Evolutionary conservation across 2,329 filamentous ascomycete genomes (phyloP).

Genomic region (Phyllosticta citribraziliensis): DNA sequence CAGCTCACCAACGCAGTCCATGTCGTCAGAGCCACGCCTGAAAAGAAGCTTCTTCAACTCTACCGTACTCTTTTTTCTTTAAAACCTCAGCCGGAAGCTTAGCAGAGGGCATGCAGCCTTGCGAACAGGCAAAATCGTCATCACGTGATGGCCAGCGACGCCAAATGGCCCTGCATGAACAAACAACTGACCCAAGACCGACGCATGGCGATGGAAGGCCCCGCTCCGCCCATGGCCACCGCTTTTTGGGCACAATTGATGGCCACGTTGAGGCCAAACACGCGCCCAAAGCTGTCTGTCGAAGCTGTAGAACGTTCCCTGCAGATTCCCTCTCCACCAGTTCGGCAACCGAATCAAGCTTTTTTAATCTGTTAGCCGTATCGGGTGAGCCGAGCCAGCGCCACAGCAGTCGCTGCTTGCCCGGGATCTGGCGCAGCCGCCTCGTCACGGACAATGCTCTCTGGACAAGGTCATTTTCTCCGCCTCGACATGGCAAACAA

Average conservation of each 20-base stretch:
- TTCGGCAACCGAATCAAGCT: not conserved
- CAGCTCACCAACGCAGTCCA: not conserved
- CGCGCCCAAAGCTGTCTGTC: not conserved
- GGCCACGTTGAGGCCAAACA: not conserved
- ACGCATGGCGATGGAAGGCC: not conserved
- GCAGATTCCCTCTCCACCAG: not conserved
- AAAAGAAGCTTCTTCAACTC: not conserved
- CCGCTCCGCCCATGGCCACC: not conserved
- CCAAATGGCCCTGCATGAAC: not conserved
- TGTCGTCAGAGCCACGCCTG: not conserved
- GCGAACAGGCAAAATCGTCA: not conserved
- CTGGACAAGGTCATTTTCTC: not conserved
- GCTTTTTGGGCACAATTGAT: not conserved
- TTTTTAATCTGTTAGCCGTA: not conserved
- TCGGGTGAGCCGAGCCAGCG: not conserved
- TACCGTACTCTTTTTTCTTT: not conserved
- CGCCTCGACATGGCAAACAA: not conserved
- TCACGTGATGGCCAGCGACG: not conserved
- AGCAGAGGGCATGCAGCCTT: not conserved
- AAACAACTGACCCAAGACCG: not conserved
- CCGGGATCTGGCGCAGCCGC: not conserved
- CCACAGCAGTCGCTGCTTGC: not conserved
- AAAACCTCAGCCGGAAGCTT: not conserved
- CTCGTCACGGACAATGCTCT: not conserved
- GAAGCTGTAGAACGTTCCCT: not conserved